Conservation (phyloP, 257 asterid genomes). For the Plantago elongata region DNA sequence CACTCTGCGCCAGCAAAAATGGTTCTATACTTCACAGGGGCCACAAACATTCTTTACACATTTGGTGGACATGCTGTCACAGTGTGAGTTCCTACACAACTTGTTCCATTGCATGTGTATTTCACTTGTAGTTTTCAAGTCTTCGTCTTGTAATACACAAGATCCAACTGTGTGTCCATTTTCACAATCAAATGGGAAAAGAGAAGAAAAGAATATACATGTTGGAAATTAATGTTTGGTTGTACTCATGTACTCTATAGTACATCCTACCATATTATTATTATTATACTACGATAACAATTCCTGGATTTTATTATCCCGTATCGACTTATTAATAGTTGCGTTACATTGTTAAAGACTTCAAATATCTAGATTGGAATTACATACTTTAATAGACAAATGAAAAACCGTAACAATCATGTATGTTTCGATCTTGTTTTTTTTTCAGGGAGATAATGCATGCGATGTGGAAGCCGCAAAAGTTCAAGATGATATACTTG, state of each 20-base stretch:
- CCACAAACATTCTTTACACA: constrained; percentile 85
- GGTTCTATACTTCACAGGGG: constrained; percentile 88
- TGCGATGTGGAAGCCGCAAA: constrained; percentile 94
- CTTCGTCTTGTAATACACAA: background rate
- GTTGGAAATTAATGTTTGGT: background rate
- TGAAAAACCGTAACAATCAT: background rate
- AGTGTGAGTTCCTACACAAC: constrained; percentile 43
- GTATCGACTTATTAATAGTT: too few species aligned
- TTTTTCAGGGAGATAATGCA: constrained; percentile 70
- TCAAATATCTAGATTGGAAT: too few species aligned
- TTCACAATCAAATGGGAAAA: too few species aligned
- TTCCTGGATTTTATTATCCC: too few species aligned
- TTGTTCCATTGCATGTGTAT: background rate
- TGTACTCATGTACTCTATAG: background rate
- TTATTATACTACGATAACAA: background rate
- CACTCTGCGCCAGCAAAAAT: constrained; percentile 77
- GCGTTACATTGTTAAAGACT: too few species aligned
- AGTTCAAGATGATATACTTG: constrained; percentile 70
- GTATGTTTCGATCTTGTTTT: background rate
- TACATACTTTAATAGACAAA: background rate
- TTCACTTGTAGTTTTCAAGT: background rate
- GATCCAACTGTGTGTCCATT: too few species aligned
- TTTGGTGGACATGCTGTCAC: constrained; percentile 95
- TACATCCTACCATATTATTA: background rate
- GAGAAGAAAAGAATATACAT: constrained; percentile 9